Base-by-base conservation (phyloP, 2,329 filamentous ascomycete species). In the Bipolaris bicolor region DNA sequence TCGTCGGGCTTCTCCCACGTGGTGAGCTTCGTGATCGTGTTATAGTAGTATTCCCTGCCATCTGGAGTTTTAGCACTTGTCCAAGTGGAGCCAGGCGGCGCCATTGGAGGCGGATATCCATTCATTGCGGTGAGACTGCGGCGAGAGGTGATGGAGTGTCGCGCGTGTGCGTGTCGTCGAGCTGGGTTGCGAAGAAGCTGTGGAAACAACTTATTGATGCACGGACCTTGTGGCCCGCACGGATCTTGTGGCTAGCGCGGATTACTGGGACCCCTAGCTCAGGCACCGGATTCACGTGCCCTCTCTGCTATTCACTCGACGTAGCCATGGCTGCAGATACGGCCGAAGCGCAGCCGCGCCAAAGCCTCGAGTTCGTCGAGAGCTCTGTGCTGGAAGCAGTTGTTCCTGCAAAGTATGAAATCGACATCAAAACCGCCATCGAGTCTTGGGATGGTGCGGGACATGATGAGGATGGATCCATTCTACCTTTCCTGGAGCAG, bases 1-100 rank as follows among this genome's bases (percentile, higher is more conserved):
- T 96, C 95, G 72, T 90, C 86, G 3, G 95, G 96, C 80, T 97
- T 98, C 39, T 88, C 89, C 95, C 95, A 99, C 84, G 93, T 90
- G 31, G 95, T 98, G 62, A 84, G 86, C 74, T 96, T 96, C 15
- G 92, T 97, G 60, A 86, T 79, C 11, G 87, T 80, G 75, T 99
- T 96, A 82, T 93, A 96, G 77, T 96, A 99, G 77, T 99, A 99
- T 45, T 87, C 83, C 66, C 91, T 87, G 63, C 93, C 94, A 71
- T 97, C 92, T 2, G 88, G 80, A 65, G 89, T 91, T 67, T 88
- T 89, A 66, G 91, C 88, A 76, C 95, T 90, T 76, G 91, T 88
- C 93, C 93, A 97, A 41, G 85, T 74, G 54, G 66, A 45, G 6
- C 48, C 53, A 7, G 61, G 54, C 43, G 82, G 77, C 36, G 81